Percentiles rank a stretch among this genome's conserved stretches.
Conservation (phyloP, 352 stramenopile species). For the Blastocystis sp. region DNA sequence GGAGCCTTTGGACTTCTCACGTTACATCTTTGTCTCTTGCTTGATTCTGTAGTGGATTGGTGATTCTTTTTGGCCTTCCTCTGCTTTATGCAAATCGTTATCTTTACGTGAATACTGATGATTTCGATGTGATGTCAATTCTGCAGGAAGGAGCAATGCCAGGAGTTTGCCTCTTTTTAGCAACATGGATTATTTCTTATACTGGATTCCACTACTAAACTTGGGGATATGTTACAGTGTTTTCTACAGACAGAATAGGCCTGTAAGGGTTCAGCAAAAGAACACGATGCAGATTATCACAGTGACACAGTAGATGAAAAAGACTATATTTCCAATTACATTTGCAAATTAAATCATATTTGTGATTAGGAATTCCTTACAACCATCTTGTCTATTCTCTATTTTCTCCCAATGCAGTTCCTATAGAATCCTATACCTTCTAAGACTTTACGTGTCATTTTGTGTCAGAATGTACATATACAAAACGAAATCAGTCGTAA, state of each 20-base stretch:
- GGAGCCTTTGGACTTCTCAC: constrained; percentile 6
- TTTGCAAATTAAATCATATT: neutral
- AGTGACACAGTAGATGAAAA: neutral
- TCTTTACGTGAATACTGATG: neutral
- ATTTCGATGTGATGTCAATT: constrained; percentile 49
- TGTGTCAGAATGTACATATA: too few relatives aligned
- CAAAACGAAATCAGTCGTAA: too few relatives aligned
- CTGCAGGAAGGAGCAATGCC: constrained; percentile 22
- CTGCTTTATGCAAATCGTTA: constrained; percentile 42
- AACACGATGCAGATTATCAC: neutral
- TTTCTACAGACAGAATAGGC: neutral
- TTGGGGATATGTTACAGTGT: neutral
- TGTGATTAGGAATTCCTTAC: too few relatives aligned
- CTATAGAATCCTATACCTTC: too few relatives aligned
- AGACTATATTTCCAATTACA: neutral
- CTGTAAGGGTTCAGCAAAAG: too few relatives aligned
- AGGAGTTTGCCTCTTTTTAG: neutral
- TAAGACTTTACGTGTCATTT: too few relatives aligned
- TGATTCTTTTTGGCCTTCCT: neutral
- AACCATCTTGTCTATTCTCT: too few relatives aligned
- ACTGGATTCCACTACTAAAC: constrained; percentile 41
- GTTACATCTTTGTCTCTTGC: neutral
- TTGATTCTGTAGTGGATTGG: constrained; percentile 1
- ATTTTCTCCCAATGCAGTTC: too few relatives aligned
- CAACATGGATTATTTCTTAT: constrained; percentile 35